Percentiles rank a stretch among this genome's conserved stretches.
phyloP scores from a whole-genome alignment of 352 stramenopile genomes.

The Achlya hypogyna region DNA sequence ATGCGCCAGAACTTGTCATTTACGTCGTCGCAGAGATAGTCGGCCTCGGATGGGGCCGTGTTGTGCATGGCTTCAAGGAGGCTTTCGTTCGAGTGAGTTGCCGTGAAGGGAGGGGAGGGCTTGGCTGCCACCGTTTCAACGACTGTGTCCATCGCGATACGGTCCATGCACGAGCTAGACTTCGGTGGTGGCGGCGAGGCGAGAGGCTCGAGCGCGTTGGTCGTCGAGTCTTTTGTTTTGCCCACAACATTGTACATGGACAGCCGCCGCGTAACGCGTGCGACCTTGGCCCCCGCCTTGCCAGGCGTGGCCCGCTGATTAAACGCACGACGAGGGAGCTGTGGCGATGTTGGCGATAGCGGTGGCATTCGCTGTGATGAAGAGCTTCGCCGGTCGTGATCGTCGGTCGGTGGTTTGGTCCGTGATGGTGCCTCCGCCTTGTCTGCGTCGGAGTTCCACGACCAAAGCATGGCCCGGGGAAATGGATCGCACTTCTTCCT shows the following conservation, averaged over 20 bases:
- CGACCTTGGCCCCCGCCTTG: background rate
- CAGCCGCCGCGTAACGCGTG: background rate
- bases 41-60: background rate
- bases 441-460: conserved; percentile 28
- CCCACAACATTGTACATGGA: background rate
- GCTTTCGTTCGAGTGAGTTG: background rate
- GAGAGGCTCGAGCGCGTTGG: background rate
- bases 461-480: conserved; percentile 50
- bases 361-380: background rate
- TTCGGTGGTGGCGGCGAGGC: background rate
- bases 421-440: background rate
- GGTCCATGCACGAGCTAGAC: background rate
- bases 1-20: conserved; percentile 41
- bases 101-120: too few species aligned
- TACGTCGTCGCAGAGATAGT: conserved; percentile 12
- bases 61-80: background rate
- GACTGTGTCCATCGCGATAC: background rate
- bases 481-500: conserved; percentile 27
- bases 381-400: conserved; percentile 30
- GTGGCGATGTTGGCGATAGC: background rate
- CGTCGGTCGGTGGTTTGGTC: background rate
- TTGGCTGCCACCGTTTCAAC: background rate
- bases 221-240: background rate
- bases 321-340: background rate
- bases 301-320: background rate